Conservation (phyloP, 2,329 filamentous ascomycete species). For the Fusarium sp. region DNA sequence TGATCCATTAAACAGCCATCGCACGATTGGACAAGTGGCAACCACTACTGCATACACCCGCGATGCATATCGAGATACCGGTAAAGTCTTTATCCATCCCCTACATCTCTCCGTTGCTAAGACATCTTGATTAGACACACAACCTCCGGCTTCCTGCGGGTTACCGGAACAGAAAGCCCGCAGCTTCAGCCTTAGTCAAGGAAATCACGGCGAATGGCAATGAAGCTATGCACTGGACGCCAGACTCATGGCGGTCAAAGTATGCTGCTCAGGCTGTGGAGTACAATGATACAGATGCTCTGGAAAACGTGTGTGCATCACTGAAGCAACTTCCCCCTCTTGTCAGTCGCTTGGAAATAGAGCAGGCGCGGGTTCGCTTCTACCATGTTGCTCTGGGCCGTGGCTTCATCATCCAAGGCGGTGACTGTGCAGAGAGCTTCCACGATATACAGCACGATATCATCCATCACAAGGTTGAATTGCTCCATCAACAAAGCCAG, state of each 20-base stretch:
- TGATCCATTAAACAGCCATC: neutral
- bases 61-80: neutral
- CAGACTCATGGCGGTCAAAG: neutral
- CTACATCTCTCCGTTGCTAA: neutral
- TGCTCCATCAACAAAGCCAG: neutral
- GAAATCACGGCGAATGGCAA: neutral
- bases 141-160: neutral
- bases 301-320: neutral
- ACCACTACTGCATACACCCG: neutral
- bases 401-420: neutral
- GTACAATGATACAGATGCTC: neutral
- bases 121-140: neutral
- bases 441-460: neutral
- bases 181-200: neutral
- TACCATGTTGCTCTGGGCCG: neutral
- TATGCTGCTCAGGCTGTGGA: neutral
- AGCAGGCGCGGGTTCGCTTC: neutral
- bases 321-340: neutral
- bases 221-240: neutral
- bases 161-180: neutral
- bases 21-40: neutral
- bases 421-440: neutral
- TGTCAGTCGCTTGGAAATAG: neutral
- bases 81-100: neutral
- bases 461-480: neutral